phyloP scores from a whole-genome alignment of 2,329 filamentous ascomycete genomes.

The Tolypocladium paradoxum region DNA sequence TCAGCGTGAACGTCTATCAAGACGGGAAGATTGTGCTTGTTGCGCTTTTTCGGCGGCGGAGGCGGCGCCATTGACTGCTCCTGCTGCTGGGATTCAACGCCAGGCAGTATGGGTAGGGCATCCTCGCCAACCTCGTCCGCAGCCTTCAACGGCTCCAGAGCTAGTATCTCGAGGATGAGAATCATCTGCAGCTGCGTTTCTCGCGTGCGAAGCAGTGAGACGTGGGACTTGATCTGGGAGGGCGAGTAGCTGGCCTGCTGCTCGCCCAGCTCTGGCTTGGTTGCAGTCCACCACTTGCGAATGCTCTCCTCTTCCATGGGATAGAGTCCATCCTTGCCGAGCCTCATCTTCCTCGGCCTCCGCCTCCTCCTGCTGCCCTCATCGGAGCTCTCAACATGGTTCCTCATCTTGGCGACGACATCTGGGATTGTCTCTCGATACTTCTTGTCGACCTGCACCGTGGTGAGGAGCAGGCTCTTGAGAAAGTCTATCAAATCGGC shows the following conservation, averaged over 20 bases:
- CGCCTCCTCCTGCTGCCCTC: slow-evolving; percentile 33
- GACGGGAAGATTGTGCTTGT: slow-evolving; percentile 51
- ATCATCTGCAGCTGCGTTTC: slow-evolving; percentile 78
- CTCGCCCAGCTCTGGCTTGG: slow-evolving; percentile 39
- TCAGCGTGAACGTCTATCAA: slow-evolving; percentile 67
- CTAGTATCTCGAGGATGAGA: slow-evolving; percentile 64
- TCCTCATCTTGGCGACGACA: slow-evolving; percentile 46
- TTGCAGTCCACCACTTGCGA: slow-evolving; percentile 58
- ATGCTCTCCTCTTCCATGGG: slow-evolving; percentile 54
- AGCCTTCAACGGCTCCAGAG: slow-evolving; percentile 47
- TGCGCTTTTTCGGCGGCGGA: slow-evolving; percentile 39
- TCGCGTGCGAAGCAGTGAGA: slow-evolving; percentile 57
- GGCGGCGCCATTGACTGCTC: slow-evolving; percentile 17
- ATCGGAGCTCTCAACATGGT: slow-evolving; percentile 45
- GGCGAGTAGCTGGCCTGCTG: slow-evolving; percentile 36
- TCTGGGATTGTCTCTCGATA: slow-evolving; percentile 61
- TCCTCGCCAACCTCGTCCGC: slow-evolving; percentile 30
- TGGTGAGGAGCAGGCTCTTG: slow-evolving; percentile 56
- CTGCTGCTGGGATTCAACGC: slow-evolving; percentile 16
- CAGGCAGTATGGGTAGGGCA: slow-evolving; percentile 34
- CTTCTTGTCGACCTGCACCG: slow-evolving; percentile 64
- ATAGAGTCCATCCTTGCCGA: slow-evolving; percentile 60
- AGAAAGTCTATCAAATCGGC: slow-evolving; percentile 56
- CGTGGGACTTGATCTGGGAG: slow-evolving; percentile 48
- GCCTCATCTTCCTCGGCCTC: slow-evolving; percentile 53